Percentiles rank a stretch among this genome's conserved stretches.
phyloP scores from a whole-genome alignment of 2,329 filamentous ascomycete genomes.

The Aspergillus persii region DNA sequence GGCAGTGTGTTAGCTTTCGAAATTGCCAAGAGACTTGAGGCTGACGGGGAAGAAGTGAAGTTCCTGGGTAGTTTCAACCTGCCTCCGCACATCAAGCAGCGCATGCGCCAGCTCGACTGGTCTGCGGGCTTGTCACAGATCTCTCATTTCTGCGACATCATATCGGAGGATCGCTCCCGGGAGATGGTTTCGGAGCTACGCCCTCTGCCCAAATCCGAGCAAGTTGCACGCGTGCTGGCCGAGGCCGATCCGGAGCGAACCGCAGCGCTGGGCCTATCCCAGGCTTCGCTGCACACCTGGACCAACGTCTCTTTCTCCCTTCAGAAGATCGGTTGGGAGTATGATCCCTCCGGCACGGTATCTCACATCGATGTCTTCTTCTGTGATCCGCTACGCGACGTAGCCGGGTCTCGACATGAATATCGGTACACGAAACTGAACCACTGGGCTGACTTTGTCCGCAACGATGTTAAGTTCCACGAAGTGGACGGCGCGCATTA shows the following conservation, averaged over 20 bases:
- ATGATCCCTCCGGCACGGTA: slow-evolving; percentile 43
- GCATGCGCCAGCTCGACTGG: slow-evolving; percentile 45
- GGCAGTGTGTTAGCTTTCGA: slow-evolving; percentile 54
- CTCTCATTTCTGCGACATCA: slow-evolving; percentile 42
- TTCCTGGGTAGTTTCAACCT: slow-evolving; percentile 51
- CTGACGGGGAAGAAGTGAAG: slow-evolving; percentile 35
- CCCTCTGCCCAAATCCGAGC: neutral
- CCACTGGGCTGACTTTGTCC: slow-evolving; percentile 38
- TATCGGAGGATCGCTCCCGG: slow-evolving; percentile 26
- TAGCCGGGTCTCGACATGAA: slow-evolving; percentile 17
- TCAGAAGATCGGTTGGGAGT: slow-evolving; percentile 41
- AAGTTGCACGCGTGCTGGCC: slow-evolving; percentile 9
- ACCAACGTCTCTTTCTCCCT: slow-evolving; percentile 19
- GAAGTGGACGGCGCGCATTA: slow-evolving; percentile 40
- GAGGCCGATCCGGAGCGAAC: slow-evolving; percentile 8
- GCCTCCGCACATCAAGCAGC: slow-evolving; percentile 49
- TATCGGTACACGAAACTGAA: slow-evolving; percentile 23
- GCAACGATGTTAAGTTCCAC: slow-evolving; percentile 28
- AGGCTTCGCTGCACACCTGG: slow-evolving; percentile 19
- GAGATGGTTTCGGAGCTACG: slow-evolving; percentile 2
- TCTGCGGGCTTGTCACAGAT: slow-evolving; percentile 42
- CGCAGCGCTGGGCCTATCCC: slow-evolving; percentile 23
- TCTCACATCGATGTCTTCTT: slow-evolving; percentile 44
- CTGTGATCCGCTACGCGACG: slow-evolving; percentile 33
- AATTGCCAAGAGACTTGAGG: slow-evolving; percentile 47